These are phyloP conservation scores for Phyllosticta citrichinensis DNA, from an alignment of 2,329 filamentous ascomycete species.

Conservation along the genomic window DNA sequence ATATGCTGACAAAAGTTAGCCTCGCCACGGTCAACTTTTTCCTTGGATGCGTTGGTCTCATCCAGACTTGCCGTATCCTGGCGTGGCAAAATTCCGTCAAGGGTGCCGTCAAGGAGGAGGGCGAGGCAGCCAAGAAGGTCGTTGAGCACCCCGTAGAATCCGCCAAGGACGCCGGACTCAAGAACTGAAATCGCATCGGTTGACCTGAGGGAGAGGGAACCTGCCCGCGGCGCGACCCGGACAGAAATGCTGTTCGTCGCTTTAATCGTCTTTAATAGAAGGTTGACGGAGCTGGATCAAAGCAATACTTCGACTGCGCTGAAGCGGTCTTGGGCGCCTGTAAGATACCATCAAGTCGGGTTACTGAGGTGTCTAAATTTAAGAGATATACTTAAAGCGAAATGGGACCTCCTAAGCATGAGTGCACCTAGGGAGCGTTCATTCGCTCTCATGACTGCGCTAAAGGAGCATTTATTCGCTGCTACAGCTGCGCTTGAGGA, in stretches of 20 bases:
- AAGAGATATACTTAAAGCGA: background rate
- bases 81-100: slow-evolving; percentile 54
- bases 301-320: background rate
- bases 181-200: background rate
- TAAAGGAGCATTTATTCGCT: too few relatives aligned
- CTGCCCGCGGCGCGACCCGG: background rate
- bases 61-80: slow-evolving; percentile 72
- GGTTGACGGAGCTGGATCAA: background rate
- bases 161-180: slow-evolving; percentile 16
- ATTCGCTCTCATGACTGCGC: too few relatives aligned
- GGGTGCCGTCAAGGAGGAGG: slow-evolving; percentile 33
- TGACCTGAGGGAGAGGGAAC: background rate
- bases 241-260: background rate
- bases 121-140: slow-evolving; percentile 25
- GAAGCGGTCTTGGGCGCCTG: background rate
- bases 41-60: slow-evolving; percentile 75
- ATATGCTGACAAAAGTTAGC: slow-evolving; percentile 32
- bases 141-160: slow-evolving; percentile 23
- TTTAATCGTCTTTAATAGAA: background rate
- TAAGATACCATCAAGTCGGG: background rate
- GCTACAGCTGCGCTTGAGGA: too few relatives aligned
- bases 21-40: slow-evolving; percentile 98
- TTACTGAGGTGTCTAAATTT: background rate
- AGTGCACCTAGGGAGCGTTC: too few relatives aligned
- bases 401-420: too few relatives aligned